A percentile compares a stretch with the other conserved stretches of the same genome.
phyloP scores from a whole-genome alignment of 164 flowering plant genomes.

The Aristolochia contorta region DNA sequence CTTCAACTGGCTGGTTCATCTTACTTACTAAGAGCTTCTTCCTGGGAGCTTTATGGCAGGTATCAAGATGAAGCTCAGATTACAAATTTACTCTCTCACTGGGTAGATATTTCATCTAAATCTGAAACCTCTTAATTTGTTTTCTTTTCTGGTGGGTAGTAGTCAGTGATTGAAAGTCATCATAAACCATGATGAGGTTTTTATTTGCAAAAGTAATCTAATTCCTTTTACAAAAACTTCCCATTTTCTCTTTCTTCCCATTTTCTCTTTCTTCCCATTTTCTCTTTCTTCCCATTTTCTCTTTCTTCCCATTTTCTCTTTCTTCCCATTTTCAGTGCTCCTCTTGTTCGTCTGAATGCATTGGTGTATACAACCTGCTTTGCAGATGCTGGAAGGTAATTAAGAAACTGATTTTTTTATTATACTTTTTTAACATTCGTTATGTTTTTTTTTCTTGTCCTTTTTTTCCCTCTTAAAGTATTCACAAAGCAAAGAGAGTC shows the following conservation, averaged over 20 bases:
- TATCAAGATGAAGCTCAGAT: slow-evolving; percentile 7
- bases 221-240: too few relatives aligned
- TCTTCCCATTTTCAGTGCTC: slow-evolving; percentile 36
- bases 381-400: slow-evolving; percentile 76
- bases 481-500: not conserved
- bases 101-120: too few relatives aligned
- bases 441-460: slow-evolving; percentile 1
- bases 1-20: slow-evolving; percentile 75
- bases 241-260: too few relatives aligned
- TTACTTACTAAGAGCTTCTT: slow-evolving; percentile 68
- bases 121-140: too few relatives aligned
- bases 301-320: too few relatives aligned
- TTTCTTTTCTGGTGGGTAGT: too few relatives aligned
- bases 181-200: too few relatives aligned
- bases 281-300: slow-evolving; percentile 3
- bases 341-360: slow-evolving; percentile 73
- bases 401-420: slow-evolving; percentile 3
- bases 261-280: too few relatives aligned
- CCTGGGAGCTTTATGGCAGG: slow-evolving; percentile 98
- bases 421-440: not conserved
- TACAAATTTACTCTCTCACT: not conserved
- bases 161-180: too few relatives aligned
- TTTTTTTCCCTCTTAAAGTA: not conserved
- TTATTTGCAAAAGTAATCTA: too few relatives aligned
- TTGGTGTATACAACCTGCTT: slow-evolving; percentile 74